Conservation (phyloP, 108 stramenopile species). For the Cylindrotheca closterium region DNA sequence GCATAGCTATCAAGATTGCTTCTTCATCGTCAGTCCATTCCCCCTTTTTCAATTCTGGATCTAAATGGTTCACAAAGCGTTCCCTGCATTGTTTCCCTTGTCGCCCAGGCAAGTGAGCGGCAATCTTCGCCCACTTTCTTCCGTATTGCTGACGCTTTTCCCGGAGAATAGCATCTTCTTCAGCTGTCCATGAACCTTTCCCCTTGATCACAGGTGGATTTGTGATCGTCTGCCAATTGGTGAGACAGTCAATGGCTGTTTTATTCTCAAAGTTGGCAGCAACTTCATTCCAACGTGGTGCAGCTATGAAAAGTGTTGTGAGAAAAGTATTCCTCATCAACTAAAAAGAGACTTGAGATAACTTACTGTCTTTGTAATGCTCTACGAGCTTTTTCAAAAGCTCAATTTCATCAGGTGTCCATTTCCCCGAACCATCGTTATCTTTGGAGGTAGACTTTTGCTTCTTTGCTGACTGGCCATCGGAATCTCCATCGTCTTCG, state of each 20-base stretch:
- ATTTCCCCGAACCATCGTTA: slow-evolving; percentile 17
- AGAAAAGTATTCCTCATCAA: background rate
- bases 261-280: slow-evolving; percentile 60
- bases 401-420: slow-evolving; percentile 60
- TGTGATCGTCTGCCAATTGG: slow-evolving; percentile 71
- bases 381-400: slow-evolving; percentile 61
- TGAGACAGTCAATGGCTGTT: slow-evolving; percentile 75
- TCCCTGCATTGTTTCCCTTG: slow-evolving; percentile 99
- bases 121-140: slow-evolving; percentile 94
- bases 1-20: slow-evolving; percentile 81
- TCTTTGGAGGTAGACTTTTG: slow-evolving; percentile 7
- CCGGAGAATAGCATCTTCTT: slow-evolving; percentile 70
- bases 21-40: slow-evolving; percentile 97
- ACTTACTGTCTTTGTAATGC: slow-evolving; percentile 66
- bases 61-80: slow-evolving; percentile 95
- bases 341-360: background rate
- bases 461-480: slow-evolving; percentile 10
- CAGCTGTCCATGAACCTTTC: slow-evolving; percentile 82
- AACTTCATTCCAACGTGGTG: slow-evolving; percentile 78
- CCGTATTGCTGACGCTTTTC: slow-evolving; percentile 64
- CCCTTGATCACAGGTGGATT: slow-evolving; percentile 75
- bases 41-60: slow-evolving; percentile 90
- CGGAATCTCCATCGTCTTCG: slow-evolving; percentile 24
- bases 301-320: slow-evolving; percentile 24
- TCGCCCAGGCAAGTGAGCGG: slow-evolving; percentile 89